Percentiles rank a stretch among this genome's conserved stretches.
phyloP scores from a whole-genome alignment of 2,329 filamentous ascomycete genomes.

The Hypoxylon sp. region DNA sequence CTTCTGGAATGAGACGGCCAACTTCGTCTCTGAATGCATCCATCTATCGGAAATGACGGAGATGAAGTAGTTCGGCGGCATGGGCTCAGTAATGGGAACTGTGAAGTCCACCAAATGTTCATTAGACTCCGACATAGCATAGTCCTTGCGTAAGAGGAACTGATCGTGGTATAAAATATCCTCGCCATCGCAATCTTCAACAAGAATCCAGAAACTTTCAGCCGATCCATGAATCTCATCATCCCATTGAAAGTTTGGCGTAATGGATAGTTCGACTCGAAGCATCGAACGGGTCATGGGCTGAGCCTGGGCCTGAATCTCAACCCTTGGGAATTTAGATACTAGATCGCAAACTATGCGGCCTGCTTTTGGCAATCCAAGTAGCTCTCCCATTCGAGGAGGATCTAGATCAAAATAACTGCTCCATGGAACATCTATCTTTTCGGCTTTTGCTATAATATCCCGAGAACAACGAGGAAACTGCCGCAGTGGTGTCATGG shows the following conservation, averaged over 20 bases:
- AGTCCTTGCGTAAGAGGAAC: constrained; percentile 90
- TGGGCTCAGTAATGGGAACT: constrained; percentile 94
- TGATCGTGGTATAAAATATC: constrained; percentile 95
- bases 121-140: constrained; percentile 84
- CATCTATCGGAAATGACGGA: constrained; percentile 94
- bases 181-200: constrained; percentile 97
- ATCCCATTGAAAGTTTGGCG: constrained; percentile 96
- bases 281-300: constrained; percentile 95
- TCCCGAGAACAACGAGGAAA: constrained; percentile 86
- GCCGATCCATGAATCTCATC: constrained; percentile 86
- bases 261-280: constrained; percentile 88
- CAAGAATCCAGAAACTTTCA: constrained; percentile 96
- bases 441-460: constrained; percentile 90
- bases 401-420: constrained; percentile 97
- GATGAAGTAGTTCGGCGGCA: constrained; percentile 99
- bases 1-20: constrained; percentile 95
- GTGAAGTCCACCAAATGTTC: constrained; percentile 97
- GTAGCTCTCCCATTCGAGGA: constrained; percentile 92
- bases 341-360: constrained; percentile 87
- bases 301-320: constrained; percentile 92
- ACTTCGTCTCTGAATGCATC: constrained; percentile 97
- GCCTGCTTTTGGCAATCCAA: constrained; percentile 90
- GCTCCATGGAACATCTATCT: constrained; percentile 92
- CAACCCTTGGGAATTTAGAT: constrained; percentile 90
- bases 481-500: constrained; percentile 94